These are phyloP conservation scores for Globisporangium orthogonon DNA, from an alignment of 352 stramenopile species.

Conservation along the genomic window DNA sequence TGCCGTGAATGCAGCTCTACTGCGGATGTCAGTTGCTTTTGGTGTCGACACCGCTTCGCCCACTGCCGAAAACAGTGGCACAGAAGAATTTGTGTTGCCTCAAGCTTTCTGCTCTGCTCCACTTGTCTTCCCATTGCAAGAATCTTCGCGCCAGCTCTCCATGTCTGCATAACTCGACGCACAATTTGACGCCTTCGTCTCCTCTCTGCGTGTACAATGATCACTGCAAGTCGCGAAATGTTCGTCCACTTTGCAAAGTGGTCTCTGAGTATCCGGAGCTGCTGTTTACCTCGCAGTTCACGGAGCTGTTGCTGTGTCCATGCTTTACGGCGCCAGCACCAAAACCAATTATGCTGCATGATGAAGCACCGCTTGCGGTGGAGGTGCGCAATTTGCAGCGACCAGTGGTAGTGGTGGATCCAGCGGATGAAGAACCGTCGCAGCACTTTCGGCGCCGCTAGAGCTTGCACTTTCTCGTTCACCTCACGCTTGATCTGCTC, in stretches of 20 bases:
- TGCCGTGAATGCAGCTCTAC: slow-evolving; percentile 19
- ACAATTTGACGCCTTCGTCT: slow-evolving; percentile 22
- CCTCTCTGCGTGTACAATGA: slow-evolving; percentile 25
- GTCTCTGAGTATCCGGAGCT: slow-evolving; percentile 16
- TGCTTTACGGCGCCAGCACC: slow-evolving; percentile 43
- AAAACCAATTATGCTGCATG: slow-evolving; percentile 55
- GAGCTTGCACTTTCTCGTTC: slow-evolving; percentile 21
- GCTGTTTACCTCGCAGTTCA: slow-evolving; percentile 15
- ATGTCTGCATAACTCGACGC: slow-evolving; percentile 25
- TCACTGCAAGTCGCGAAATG: slow-evolving; percentile 42
- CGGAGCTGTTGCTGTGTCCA: slow-evolving; percentile 28
- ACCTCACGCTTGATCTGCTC: slow-evolving; percentile 57
- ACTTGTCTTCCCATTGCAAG: not conserved
- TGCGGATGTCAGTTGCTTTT: slow-evolving; percentile 9
- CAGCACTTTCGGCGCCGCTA: slow-evolving; percentile 48
- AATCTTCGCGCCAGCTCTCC: slow-evolving; percentile 20
- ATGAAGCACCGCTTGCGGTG: slow-evolving; percentile 39
- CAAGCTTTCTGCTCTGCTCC: not conserved
- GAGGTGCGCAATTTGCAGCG: slow-evolving; percentile 39
- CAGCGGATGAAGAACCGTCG: slow-evolving; percentile 54
- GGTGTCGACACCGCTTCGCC: not conserved
- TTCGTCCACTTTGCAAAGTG: slow-evolving; percentile 58
- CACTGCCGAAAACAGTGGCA: slow-evolving; percentile 8
- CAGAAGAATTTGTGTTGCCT: not conserved
- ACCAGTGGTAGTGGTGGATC: slow-evolving; percentile 49